A percentile compares a stretch with the other conserved stretches of the same genome.
Conservation (phyloP, 148 eudicot species). For the Agrostemma githago region DNA sequence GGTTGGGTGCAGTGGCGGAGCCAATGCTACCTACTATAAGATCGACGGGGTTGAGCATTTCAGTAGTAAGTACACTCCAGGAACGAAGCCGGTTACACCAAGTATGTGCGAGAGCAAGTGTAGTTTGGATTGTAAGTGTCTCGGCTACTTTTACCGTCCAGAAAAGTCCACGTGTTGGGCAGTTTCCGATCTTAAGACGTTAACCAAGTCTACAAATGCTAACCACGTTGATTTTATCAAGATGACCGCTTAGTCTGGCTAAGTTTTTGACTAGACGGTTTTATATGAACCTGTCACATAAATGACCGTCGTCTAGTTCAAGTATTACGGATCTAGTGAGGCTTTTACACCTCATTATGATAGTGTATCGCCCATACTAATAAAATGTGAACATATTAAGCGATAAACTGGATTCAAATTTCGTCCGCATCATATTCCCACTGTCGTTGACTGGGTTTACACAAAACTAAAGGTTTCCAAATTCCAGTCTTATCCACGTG, state of each 20-base stretch:
- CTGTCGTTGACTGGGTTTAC: too few species aligned
- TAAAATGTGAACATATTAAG: too few species aligned
- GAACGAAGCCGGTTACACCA: slow-evolving; percentile 34
- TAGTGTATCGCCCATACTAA: too few species aligned
- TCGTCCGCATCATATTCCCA: too few species aligned
- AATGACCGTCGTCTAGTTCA: too few species aligned
- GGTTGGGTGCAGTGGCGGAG: slow-evolving; percentile 20
- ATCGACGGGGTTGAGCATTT: slow-evolving; percentile 45
- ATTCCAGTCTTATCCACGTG: not conserved
- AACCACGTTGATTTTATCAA: slow-evolving; percentile 42
- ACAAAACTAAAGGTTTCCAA: too few species aligned
- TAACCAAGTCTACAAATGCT: slow-evolving; percentile 29
- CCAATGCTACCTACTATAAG: slow-evolving; percentile 35
- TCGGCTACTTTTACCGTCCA: slow-evolving; percentile 48
- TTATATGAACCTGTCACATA: too few species aligned
- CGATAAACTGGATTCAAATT: too few species aligned
- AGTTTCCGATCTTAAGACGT: slow-evolving; percentile 47
- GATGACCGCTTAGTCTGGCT: not conserved
- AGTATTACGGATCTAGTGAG: too few species aligned
- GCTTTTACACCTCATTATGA: too few species aligned
- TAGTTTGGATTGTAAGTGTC: slow-evolving; percentile 45
- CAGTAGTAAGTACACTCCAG: slow-evolving; percentile 32
- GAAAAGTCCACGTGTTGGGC: slow-evolving; percentile 48
- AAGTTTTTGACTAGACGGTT: too few species aligned
- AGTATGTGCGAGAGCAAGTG: slow-evolving; percentile 34